Evolutionary conservation across 179 eudicot species (phyloP), one percentile per base, ranked within the genome.

Genomic region (Spergularia azorica): DNA sequence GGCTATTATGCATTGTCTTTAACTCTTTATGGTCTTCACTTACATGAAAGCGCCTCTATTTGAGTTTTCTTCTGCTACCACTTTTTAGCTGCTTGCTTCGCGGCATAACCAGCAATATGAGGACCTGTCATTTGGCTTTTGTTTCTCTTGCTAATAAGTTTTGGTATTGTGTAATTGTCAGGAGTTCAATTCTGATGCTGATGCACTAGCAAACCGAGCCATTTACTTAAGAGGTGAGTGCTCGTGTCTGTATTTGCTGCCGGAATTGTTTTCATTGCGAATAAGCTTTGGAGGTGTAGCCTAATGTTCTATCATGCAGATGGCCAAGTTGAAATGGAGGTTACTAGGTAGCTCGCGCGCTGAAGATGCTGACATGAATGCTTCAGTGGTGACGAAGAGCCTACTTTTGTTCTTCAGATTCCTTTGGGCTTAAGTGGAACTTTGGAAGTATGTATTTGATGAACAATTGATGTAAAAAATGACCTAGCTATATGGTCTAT

Each of bases 181-280:
- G 88, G 88, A 83, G 41, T 81, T 87, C 58, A 89, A 89, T 66
- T 63, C 86, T 54, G 92, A 84, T 57, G 94, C 94, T 26, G 94
- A 90, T 85, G 86, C 80, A 21, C 89, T 87, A 80, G 94, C 94
- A 82, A 88, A 88, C 72, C 80, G 70, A 46, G 94, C 85, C 55
- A 76, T 86, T 69, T 70, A 56, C 61, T 88, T 90, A 13, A 81
- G 63, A 73, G 81, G 92, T 85, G 65, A 79, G 77, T 73, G 72
- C 73, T 56, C 43, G 32, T 50, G 15, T 74, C 36, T 50, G 15
- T 16, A 17, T 36, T 4, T 52, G 39, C 4, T 63, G 59, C 0
- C 68, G 20, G 10, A 74, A 16, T 10, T 67, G 20, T 58, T 48
- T 56, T 0, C 15, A 2, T 39, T 64, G n/a, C 16, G 51, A 10